phyloP scores from a whole-genome alignment of 2,329 filamentous ascomycete species.

The Epicoccum sorghinum region DNA sequence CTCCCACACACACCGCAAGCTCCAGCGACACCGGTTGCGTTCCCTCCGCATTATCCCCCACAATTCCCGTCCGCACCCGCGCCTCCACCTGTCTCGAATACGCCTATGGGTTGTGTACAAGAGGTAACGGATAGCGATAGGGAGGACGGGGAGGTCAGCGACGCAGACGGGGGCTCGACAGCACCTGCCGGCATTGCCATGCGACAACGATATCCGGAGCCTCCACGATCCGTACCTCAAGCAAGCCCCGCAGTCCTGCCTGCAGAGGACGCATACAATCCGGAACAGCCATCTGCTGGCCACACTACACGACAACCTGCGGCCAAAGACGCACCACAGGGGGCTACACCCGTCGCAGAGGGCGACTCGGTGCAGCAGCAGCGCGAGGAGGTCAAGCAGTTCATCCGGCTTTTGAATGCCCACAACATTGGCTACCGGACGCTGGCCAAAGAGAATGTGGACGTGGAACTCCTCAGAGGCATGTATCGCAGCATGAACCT shows the following conservation, averaged over 20 bases:
- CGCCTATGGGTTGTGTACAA: slow-evolving; percentile 32
- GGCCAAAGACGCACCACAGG: slow-evolving; percentile 10
- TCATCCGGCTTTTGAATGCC: slow-evolving; percentile 49
- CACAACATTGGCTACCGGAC: slow-evolving; percentile 76
- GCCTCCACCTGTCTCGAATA: slow-evolving; percentile 1
- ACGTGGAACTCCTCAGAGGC: slow-evolving; percentile 32
- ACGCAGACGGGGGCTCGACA: slow-evolving; percentile 47
- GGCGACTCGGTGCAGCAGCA: slow-evolving; percentile 25
- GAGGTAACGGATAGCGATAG: slow-evolving; percentile 51
- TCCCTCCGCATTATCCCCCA: slow-evolving; percentile 20
- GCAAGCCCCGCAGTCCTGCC: background rate
- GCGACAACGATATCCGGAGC: slow-evolving; percentile 14
- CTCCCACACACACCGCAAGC: slow-evolving; percentile 29
- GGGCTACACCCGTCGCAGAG: slow-evolving; percentile 1
- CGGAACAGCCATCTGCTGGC: slow-evolving; percentile 27
- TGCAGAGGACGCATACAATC: slow-evolving; percentile 22
- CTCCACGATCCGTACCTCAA: slow-evolving; percentile 35
- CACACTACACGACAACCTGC: slow-evolving; percentile 11
- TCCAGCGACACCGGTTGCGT: slow-evolving; percentile 21
- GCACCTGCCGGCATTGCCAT: slow-evolving; percentile 18
- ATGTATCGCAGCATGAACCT: slow-evolving; percentile 38
- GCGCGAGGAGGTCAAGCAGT: slow-evolving; percentile 44
- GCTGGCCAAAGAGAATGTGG: slow-evolving; percentile 54
- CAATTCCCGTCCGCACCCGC: background rate
- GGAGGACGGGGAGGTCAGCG: slow-evolving; percentile 81